Evolutionary conservation across 495 filamentous ascomycete genomes (phyloP), one percentile per base, ranked within the genome.

Genomic region (Amphirosellinia nigrospora): DNA sequence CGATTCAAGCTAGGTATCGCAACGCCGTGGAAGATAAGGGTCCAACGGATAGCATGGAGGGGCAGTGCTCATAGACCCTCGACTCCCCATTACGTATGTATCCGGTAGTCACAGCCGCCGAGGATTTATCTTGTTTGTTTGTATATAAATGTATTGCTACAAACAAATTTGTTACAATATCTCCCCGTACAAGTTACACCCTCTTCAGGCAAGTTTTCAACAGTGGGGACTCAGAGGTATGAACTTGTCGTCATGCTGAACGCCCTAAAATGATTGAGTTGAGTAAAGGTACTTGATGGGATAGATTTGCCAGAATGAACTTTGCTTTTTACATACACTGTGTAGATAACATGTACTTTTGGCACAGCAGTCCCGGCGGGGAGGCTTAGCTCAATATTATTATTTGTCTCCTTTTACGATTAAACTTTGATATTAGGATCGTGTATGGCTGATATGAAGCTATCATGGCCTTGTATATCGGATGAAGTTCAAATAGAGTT

Each of bases 401-500:
- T 32, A n/a, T 45, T 19, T 32, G 65, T 19, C 65, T 68, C 26
- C 34, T 15, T 66, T 43, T 38, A 58, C 23, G 16, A 43, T 21
- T 2, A 26, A 41, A 34, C 32, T 28, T 21, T n/a, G 11, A 39
- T 39, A 3, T 6, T 23, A 23, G 15, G 5, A 30, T 15, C 1
- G 8, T 52, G 6, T 21, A 52, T 36, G 8, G 43, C 15, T 19
- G 26, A 52, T n/a, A n/a, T 19, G 34, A 53, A 30, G 32, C 4
- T 9, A 41, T 36, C 8, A 10, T 38, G 56, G 41, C 65, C 28
- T 16, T 28, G 26, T 19, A 11, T 7, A 38, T 68, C 30, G 28
- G 28, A 46, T 48, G 66, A 69, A 52, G 66, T 69, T 50, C 56
- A 62, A 69, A 69, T 62, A 69, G 23, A 62, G 34, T 62, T 52